Percentiles rank a stretch among this genome's conserved stretches.
Conservation (phyloP, 176 grass and related monocot genomes). For the Poa pratensis region DNA sequence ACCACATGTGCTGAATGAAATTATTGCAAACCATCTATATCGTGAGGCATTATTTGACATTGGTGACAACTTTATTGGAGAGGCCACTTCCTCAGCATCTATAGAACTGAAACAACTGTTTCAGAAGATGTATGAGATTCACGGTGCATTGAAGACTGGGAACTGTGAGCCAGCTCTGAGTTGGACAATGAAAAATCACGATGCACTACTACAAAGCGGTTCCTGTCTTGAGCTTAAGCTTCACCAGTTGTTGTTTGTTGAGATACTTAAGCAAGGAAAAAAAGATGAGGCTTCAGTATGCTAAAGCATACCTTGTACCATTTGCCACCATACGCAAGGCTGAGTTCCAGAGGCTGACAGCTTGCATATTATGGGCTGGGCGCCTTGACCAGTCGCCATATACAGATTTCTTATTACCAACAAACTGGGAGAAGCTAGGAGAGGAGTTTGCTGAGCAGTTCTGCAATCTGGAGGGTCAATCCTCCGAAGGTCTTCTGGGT, state of each 20-base stretch:
- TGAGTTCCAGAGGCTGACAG: conserved; percentile 43
- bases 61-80: conserved; percentile 49
- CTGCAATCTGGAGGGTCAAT: conserved; percentile 41
- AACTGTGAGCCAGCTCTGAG: conserved; percentile 46
- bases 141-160: conserved; percentile 30
- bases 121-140: conserved; percentile 46
- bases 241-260: conserved; percentile 40
- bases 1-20: conserved; percentile 39
- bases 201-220: conserved; percentile 34
- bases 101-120: conserved; percentile 38
- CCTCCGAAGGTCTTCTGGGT: conserved; percentile 37
- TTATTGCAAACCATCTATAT: conserved; percentile 51
- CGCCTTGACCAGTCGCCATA: conserved; percentile 50
- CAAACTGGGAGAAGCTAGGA: conserved; percentile 38
- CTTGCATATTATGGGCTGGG: conserved; percentile 48
- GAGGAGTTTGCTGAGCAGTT: conserved; percentile 46
- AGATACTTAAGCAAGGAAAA: conserved; percentile 47
- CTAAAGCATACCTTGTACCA: conserved; percentile 29
- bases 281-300: conserved; percentile 47
- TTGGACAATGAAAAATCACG: conserved; percentile 42
- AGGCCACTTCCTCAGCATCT: conserved; percentile 27
- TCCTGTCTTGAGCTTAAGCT: conserved; percentile 52
- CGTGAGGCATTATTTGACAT: conserved; percentile 46
- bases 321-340: conserved; percentile 39
- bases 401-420: conserved; percentile 38